phyloP scores from a whole-genome alignment of 2,329 filamentous ascomycete genomes.

The Aspergillus versicolor region DNA sequence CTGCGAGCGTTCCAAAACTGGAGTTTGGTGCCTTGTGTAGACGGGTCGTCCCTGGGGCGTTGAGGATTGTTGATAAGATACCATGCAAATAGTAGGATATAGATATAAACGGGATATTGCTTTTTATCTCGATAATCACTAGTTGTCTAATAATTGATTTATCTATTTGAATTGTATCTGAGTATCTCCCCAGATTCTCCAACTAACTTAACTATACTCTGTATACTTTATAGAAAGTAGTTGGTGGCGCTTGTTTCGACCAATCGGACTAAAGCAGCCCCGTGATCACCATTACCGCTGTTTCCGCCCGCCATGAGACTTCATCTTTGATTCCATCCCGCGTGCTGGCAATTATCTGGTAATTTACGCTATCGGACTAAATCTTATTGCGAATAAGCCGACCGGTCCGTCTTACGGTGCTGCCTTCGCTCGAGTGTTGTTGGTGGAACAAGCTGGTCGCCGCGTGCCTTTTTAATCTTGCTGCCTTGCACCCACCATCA shows the following conservation, averaged over 20 bases:
- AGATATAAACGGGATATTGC: not conserved
- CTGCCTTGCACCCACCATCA: constrained; percentile 27
- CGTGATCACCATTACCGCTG: constrained; percentile 17
- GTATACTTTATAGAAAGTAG: not conserved
- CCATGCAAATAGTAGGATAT: constrained; percentile 8
- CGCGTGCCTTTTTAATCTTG: constrained; percentile 25
- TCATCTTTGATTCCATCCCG: constrained; percentile 1
- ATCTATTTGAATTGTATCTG: not conserved
- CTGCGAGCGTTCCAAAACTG: not conserved
- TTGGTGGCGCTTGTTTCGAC: not conserved
- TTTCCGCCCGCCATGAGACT: constrained; percentile 4
- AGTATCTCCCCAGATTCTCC: not conserved
- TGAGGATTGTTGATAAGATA: constrained; percentile 4
- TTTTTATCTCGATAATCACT: not conserved
- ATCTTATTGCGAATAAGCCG: not conserved
- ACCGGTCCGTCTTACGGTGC: not conserved
- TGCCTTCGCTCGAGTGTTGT: not conserved
- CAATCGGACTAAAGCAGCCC: constrained; percentile 15
- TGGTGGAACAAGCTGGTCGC: constrained; percentile 5
- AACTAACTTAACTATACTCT: not conserved
- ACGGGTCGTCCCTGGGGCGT: not conserved
- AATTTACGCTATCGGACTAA: not conserved
- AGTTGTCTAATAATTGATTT: not conserved
- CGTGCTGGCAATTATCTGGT: not conserved
- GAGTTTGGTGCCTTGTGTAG: not conserved